Conservation (phyloP, 129 eudicot species). For the Calendula officinalis region DNA sequence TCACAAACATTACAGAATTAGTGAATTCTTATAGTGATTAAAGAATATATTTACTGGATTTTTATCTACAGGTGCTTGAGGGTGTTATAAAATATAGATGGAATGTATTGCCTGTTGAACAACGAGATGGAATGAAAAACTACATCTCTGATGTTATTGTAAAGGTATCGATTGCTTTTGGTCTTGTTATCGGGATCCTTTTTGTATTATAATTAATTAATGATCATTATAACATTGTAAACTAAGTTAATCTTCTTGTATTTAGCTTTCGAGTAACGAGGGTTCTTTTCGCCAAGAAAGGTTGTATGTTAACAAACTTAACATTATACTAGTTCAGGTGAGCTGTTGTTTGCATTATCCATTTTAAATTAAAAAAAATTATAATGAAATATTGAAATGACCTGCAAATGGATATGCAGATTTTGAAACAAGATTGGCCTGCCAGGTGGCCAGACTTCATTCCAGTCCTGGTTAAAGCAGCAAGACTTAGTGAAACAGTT, state of each 20-base stretch:
- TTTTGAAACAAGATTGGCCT: conserved; percentile 97
- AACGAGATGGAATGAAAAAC: conserved; percentile 97
- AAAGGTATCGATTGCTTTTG: conserved; percentile 49
- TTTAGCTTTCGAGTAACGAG: conserved; percentile 89
- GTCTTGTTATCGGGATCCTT: background rate
- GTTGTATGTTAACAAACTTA: conserved; percentile 82
- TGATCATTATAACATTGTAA: background rate
- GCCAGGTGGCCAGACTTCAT: conserved; percentile 82
- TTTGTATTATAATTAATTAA: background rate
- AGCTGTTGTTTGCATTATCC: conserved; percentile 15
- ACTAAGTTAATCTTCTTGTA: background rate
- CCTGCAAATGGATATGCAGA: conserved; percentile 43
- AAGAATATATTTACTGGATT: conserved; percentile 6
- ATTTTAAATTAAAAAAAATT: background rate
- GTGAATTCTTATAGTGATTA: background rate
- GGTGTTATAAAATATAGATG: conserved; percentile 98
- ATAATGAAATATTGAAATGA: conserved; percentile 3
- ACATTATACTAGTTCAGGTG: conserved; percentile 92
- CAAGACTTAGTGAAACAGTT: conserved; percentile 86
- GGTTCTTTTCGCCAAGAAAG: conserved; percentile 82
- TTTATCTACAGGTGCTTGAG: conserved; percentile 67
- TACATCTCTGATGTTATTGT: conserved; percentile 94
- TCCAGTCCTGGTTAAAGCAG: conserved; percentile 89
- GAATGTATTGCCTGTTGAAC: conserved; percentile 93
- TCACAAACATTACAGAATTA: conserved; percentile 6